phyloP scores from a whole-genome alignment of 768 basidiomycete species.

The Mrakia gelida region DNA sequence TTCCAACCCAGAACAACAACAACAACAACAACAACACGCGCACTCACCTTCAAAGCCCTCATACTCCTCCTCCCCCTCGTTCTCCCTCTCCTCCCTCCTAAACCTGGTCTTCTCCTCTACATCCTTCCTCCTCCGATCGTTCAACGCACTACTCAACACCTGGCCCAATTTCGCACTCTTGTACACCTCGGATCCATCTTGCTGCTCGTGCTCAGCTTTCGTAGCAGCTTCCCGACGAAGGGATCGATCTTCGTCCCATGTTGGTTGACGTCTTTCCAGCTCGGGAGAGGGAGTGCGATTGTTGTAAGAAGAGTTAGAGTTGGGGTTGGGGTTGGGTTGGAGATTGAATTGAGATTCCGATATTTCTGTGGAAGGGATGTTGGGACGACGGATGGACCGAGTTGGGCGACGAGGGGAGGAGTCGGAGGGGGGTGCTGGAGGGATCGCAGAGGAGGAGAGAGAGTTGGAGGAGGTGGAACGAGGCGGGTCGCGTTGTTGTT shows the following conservation, averaged over 20 bases:
- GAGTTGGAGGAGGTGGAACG: conserved; percentile 7
- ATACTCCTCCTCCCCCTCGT: neutral
- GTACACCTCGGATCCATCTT: conserved; percentile 13
- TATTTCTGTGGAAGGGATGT: neutral
- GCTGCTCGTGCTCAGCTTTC: neutral
- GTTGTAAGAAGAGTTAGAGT: too few relatives aligned
- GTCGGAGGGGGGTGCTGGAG: neutral
- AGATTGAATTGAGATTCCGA: neutral
- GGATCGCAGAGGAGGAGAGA: neutral
- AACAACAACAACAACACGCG: too few relatives aligned
- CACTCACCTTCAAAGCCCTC: neutral
- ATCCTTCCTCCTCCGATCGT: neutral
- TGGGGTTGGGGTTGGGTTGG: too few relatives aligned
- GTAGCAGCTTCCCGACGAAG: neutral
- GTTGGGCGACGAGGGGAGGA: conserved; percentile 21
- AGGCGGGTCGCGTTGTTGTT: neutral
- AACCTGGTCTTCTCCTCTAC: neutral
- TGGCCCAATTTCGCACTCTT: conserved; percentile 7
- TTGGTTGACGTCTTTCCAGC: neutral
- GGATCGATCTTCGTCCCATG: conserved; percentile 7
- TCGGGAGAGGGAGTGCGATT: conserved; percentile 3
- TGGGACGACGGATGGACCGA: conserved; percentile 20
- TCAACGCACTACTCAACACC: neutral
- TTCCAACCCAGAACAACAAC: too few relatives aligned
- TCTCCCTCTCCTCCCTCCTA: neutral